Conservation (phyloP, 805 yeast genomes). For the Scheffersomyces stipitis region DNA sequence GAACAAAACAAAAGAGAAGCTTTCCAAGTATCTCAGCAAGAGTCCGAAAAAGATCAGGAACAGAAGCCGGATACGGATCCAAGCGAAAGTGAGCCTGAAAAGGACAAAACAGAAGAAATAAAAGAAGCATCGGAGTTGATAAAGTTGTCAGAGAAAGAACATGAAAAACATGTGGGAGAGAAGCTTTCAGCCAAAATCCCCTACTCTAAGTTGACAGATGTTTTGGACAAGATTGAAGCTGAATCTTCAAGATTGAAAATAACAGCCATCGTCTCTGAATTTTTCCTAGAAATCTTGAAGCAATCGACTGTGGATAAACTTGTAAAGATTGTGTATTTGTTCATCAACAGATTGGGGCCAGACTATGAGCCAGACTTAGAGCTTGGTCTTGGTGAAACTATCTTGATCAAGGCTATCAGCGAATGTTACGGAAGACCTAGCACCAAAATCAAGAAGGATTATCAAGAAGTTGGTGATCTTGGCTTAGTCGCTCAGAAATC, state of each 20-base stretch:
- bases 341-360: constrained; percentile 89
- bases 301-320: constrained; percentile 47
- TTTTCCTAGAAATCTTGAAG: constrained; percentile 63
- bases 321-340: constrained; percentile 73
- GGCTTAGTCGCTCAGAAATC: constrained; percentile 87
- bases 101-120: constrained; percentile 2
- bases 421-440: constrained; percentile 85
- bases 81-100: constrained; percentile 3
- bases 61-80: constrained; percentile 5
- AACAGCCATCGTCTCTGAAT: constrained; percentile 69
- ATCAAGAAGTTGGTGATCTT: constrained; percentile 80
- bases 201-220: constrained; percentile 49
- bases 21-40: background rate
- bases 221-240: constrained; percentile 75
- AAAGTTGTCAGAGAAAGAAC: constrained; percentile 11
- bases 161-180: constrained; percentile 8
- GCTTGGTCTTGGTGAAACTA: constrained; percentile 88
- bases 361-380: constrained; percentile 91
- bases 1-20: background rate
- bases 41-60: background rate
- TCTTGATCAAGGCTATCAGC: constrained; percentile 82
- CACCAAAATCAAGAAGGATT: constrained; percentile 69
- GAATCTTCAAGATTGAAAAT: constrained; percentile 85
- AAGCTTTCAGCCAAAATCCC: constrained; percentile 20
- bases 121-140: constrained; percentile 14